Base-by-base conservation (phyloP, 202 grass and related monocot genomes). In the Dendrocalamus latiflorus region DNA sequence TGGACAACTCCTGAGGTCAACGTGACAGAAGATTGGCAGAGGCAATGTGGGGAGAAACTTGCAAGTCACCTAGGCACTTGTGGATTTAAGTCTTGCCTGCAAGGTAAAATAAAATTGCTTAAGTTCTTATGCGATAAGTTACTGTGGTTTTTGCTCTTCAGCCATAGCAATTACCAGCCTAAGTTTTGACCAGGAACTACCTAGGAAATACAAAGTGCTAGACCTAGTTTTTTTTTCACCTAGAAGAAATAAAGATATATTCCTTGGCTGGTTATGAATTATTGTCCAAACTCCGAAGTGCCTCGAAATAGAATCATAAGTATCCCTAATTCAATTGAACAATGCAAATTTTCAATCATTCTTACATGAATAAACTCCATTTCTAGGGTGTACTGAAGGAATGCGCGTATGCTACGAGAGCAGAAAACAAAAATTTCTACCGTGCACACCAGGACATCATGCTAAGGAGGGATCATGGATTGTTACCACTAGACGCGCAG, bases 21-120 rank as follows among this genome's bases (percentile, higher is more conserved):
- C 48, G 60, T 51, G 11, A 21, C 50, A 43, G 68, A 92, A 33
- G 81, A 89, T 76, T 98, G 93, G 95, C 89, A 93, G 60, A 89
- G 93, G 16, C 85, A 91, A 26, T 77, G 88, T 66, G 95, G 93
- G 65, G 85, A 89, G 47, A 91, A 88, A 75, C 87, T 98, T 38
- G 95, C 95, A 86, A 84, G 88, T 53, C 91, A 98, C 74, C 85
- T 98, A 43, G 91, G 92, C 6, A 89, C 93, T 64, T 95, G 93
- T 72, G 95, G 93, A 83, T 98, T 98, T 80, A 80, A 91, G 61
- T 98, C 92, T 71, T 65, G 24, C 74, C 33, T 93, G 17, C 85
- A 89, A 86, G 91, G 91, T 83, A 83, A 77, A 49, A 60, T 17
- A 51, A 55, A 51, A 47, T 15, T 36, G 0, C 14, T 73, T 80